Conservation (phyloP, 805 yeast species). For the Barnettozyma sucrosica region DNA sequence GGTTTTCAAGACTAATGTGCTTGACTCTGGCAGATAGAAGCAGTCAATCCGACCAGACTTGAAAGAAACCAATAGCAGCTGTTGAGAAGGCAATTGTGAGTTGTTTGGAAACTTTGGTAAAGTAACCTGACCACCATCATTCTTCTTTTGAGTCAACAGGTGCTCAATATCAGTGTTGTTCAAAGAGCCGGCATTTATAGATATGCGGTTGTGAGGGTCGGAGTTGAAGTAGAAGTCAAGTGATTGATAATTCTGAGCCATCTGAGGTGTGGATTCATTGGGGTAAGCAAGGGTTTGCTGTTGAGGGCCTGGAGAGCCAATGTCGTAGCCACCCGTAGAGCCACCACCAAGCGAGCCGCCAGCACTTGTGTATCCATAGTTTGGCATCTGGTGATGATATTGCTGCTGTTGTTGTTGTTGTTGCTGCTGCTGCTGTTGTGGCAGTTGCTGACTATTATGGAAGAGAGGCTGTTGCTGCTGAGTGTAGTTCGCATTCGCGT, state of each 20-base stretch:
- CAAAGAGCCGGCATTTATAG: constrained; percentile 14
- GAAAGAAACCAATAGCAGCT: constrained; percentile 62
- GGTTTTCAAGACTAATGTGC: constrained; percentile 35
- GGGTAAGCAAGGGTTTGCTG: constrained; percentile 4
- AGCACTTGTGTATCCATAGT: constrained; percentile 1
- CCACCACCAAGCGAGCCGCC: not conserved
- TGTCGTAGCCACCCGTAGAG: not conserved
- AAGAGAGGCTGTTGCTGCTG: constrained; percentile 7
- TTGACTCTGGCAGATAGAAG: constrained; percentile 47
- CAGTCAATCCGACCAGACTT: constrained; percentile 79
- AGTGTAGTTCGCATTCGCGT: constrained; percentile 2
- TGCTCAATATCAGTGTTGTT: constrained; percentile 7
- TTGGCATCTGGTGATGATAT: constrained; percentile 3
- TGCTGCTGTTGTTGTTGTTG: constrained; percentile 2
- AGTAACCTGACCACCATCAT: constrained; percentile 7
- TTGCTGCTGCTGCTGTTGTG: constrained; percentile 3
- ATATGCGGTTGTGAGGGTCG: constrained; percentile 22
- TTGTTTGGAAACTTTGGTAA: constrained; percentile 20
- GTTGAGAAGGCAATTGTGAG: constrained; percentile 23
- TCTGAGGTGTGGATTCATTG: constrained; percentile 14
- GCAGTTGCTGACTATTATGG: not conserved
- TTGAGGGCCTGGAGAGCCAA: not conserved
- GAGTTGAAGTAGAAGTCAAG: constrained; percentile 22
- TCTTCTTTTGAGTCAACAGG: constrained; percentile 9
- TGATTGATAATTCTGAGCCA: constrained; percentile 16